Percentiles rank a stretch among this genome's conserved stretches.
Evolutionary conservation across 768 basidiomycete species (phyloP).

Genomic region (Russula virescens): DNA sequence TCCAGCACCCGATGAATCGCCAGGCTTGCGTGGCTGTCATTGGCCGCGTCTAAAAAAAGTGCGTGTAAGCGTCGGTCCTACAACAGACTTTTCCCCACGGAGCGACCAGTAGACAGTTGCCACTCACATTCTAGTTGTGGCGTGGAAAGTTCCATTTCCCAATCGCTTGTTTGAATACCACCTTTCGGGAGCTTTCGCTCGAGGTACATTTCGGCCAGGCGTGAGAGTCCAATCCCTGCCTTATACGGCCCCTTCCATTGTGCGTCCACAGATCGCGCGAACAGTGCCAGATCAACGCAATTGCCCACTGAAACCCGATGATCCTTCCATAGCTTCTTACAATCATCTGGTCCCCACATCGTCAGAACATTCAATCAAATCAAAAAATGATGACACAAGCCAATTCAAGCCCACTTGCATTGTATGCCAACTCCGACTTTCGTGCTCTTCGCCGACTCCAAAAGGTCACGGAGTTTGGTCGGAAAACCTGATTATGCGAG

Average conservation of each 20-base stretch:
- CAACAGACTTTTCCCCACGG: not conserved
- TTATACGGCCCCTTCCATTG: slow-evolving; percentile 69
- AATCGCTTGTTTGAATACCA: slow-evolving; percentile 58
- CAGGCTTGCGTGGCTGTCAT: slow-evolving; percentile 66
- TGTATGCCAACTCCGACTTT: slow-evolving; percentile 77
- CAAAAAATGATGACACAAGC: not conserved
- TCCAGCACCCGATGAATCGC: slow-evolving; percentile 44
- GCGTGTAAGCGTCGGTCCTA: not conserved
- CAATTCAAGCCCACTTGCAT: slow-evolving; percentile 34
- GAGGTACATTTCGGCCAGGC: slow-evolving; percentile 59
- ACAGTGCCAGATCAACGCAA: slow-evolving; percentile 63
- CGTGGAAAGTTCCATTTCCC: slow-evolving; percentile 47
- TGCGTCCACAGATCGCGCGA: slow-evolving; percentile 63
- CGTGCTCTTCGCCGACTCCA: slow-evolving; percentile 46
- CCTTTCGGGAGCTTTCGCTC: slow-evolving; percentile 51
- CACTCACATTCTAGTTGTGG: slow-evolving; percentile 57
- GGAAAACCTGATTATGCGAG: slow-evolving; percentile 19
- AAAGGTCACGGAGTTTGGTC: slow-evolving; percentile 42
- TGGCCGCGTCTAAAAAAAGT: slow-evolving; percentile 52
- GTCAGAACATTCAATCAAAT: not conserved
- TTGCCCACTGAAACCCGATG: slow-evolving; percentile 39
- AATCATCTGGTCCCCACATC: slow-evolving; percentile 45
- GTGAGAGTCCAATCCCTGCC: slow-evolving; percentile 54
- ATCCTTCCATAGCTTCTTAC: slow-evolving; percentile 53
- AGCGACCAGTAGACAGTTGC: not conserved